phyloP scores from a whole-genome alignment of 1,284 basidiomycete genomes.

The Schizophyllum commune region DNA sequence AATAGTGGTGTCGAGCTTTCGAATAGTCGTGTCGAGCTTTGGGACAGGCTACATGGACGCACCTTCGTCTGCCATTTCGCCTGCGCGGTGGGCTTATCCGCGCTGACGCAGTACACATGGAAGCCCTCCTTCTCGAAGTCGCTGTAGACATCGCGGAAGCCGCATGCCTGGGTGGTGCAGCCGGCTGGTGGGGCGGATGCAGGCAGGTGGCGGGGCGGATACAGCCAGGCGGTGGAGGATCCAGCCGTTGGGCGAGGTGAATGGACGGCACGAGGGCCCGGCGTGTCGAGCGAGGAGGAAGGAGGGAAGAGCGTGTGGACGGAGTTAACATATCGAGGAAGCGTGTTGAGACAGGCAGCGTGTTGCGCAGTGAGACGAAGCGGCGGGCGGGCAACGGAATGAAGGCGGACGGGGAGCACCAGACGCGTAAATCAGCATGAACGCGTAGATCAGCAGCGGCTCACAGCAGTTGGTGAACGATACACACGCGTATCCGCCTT shows the following conservation, averaged over 20 bases:
- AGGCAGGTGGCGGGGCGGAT: conserved; percentile 2
- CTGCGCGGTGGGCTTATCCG: conserved; percentile 74
- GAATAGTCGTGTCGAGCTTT: too few relatives aligned
- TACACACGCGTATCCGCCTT: conserved; percentile 78
- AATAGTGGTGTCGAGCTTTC: too few relatives aligned
- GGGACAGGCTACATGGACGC: too few relatives aligned
- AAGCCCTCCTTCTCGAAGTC: conserved; percentile 68
- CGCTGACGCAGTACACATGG: conserved; percentile 81
- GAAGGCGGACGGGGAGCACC: background rate
- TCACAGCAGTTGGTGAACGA: background rate
- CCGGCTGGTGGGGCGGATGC: conserved; percentile 46
- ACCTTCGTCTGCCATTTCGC: conserved; percentile 82
- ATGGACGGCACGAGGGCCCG: background rate
- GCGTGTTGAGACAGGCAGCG: too few relatives aligned
- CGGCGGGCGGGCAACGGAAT: background rate
- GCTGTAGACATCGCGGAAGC: conserved; percentile 75
- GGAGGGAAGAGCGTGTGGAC: too few relatives aligned
- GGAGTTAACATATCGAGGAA: too few relatives aligned
- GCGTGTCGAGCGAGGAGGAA: too few relatives aligned
- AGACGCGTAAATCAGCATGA: conserved; percentile 1
- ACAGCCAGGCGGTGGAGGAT: too few relatives aligned
- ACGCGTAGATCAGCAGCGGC: background rate
- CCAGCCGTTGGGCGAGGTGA: too few relatives aligned
- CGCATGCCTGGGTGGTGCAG: conserved; percentile 86
- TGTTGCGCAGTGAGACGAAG: background rate